phyloP scores from a whole-genome alignment of 1,284 basidiomycete species.

The Tylopilus sp. region DNA sequence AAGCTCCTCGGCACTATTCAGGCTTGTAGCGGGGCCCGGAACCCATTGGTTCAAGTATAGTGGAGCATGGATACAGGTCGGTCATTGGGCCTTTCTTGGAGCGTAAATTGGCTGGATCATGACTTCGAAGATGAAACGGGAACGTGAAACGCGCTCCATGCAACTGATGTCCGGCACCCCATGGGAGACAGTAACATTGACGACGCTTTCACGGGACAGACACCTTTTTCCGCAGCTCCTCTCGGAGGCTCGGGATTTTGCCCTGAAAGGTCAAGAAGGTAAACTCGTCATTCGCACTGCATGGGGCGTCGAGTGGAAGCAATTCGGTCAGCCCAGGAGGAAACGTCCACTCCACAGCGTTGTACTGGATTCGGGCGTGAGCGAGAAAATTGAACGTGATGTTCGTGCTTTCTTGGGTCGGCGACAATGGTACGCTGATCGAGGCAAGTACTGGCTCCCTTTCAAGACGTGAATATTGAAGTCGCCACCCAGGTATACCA shows the following conservation, averaged over 20 bases:
- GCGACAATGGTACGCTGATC: slow-evolving; percentile 93
- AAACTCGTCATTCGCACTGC: slow-evolving; percentile 96
- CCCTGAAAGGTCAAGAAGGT: slow-evolving; percentile 84
- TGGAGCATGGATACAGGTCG: slow-evolving; percentile 93
- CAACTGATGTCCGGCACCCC: slow-evolving; percentile 89
- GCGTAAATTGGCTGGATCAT: slow-evolving; percentile 2
- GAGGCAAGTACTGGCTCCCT: slow-evolving; percentile 55
- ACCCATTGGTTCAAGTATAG: slow-evolving; percentile 90
- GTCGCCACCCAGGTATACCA: slow-evolving; percentile 76
- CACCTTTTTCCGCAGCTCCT: slow-evolving; percentile 79
- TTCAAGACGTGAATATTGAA: slow-evolving; percentile 12
- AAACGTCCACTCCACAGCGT: slow-evolving; percentile 90
- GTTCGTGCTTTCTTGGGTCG: slow-evolving; percentile 80
- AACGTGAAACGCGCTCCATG: slow-evolving; percentile 91
- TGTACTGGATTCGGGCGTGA: slow-evolving; percentile 79
- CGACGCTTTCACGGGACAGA: slow-evolving; percentile 85
- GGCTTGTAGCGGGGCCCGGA: slow-evolving; percentile 92
- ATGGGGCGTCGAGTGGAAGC: slow-evolving; percentile 95
- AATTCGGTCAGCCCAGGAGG: slow-evolving; percentile 89
- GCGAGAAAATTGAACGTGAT: slow-evolving; percentile 79
- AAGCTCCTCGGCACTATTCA: slow-evolving; percentile 83
- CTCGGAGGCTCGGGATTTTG: slow-evolving; percentile 84
- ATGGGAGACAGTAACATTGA: slow-evolving; percentile 97
- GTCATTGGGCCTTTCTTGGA: slow-evolving; percentile 29
- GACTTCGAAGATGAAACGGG: slow-evolving; percentile 75